A percentile compares a stretch with the other conserved stretches of the same genome.
Conservation (phyloP, 2,329 filamentous ascomycete species). For the Coniella vitis region DNA sequence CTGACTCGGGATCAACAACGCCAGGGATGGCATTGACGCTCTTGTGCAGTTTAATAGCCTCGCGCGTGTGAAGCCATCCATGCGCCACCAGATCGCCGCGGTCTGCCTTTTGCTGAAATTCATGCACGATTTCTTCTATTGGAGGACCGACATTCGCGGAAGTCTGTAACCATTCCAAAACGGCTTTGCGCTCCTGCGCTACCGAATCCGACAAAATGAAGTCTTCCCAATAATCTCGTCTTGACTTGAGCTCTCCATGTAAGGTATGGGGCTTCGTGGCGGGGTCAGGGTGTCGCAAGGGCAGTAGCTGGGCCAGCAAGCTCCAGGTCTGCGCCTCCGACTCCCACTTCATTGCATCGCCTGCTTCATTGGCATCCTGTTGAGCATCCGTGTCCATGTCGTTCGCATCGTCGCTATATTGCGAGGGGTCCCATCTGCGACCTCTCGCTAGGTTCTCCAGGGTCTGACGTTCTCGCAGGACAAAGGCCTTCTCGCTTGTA, state of each 20-base stretch:
- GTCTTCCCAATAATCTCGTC: conserved; percentile 51
- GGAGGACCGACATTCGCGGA: conserved; percentile 65
- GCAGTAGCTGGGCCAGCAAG: conserved; percentile 67
- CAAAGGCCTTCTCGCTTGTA: conserved; percentile 37
- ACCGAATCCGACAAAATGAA: conserved; percentile 68
- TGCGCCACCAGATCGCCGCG: conserved; percentile 76
- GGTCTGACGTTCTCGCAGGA: conserved; percentile 35
- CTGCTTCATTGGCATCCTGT: conserved; percentile 27
- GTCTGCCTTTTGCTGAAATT: conserved; percentile 69
- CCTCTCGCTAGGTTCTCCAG: conserved; percentile 26
- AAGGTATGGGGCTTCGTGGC: conserved; percentile 20
- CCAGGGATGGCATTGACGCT: conserved; percentile 62
- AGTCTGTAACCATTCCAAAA: conserved; percentile 81
- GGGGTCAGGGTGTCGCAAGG: conserved; percentile 53
- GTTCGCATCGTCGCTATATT: conserved; percentile 35
- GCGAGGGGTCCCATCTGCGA: conserved; percentile 25
- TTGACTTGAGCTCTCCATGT: conserved; percentile 22
- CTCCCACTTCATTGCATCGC: conserved; percentile 60
- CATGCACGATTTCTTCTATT: conserved; percentile 68
- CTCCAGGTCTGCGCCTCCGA: conserved; percentile 89
- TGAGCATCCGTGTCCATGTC: conserved; percentile 52
- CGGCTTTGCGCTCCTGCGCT: conserved; percentile 70
- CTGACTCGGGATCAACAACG: conserved; percentile 55
- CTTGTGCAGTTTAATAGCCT: conserved; percentile 85
- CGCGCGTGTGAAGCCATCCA: conserved; percentile 88